A percentile compares a stretch with the other conserved stretches of the same genome.
Evolutionary conservation across 345 rosid species (phyloP).

Genomic region (Carallia pectinifolia): DNA sequence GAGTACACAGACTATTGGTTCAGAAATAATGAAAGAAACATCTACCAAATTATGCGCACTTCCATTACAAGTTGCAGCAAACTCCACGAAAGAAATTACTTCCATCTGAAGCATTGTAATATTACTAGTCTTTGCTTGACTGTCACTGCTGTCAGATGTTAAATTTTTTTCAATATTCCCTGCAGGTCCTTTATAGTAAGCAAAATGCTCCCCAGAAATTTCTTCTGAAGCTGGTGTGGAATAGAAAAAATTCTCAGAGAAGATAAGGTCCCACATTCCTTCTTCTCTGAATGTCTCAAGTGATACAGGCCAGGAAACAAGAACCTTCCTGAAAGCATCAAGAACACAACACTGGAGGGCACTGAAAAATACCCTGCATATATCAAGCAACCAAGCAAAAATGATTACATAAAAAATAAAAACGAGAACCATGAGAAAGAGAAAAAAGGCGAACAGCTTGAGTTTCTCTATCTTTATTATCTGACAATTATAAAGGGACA

Average conservation of each 20-base stretch:
- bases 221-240: conserved; percentile 41
- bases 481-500: not conserved
- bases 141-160: conserved; percentile 19
- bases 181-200: conserved; percentile 16
- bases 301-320: conserved; percentile 47
- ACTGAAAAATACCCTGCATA: conserved; percentile 48
- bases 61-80: conserved; percentile 57
- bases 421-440: conserved; percentile 3
- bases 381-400: not conserved
- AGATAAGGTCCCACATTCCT: conserved; percentile 70
- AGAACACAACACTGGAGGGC: conserved; percentile 55
- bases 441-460: conserved; percentile 3
- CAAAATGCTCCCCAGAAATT: conserved; percentile 29
- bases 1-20: not conserved
- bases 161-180: conserved; percentile 28
- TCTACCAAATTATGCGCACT: conserved; percentile 59
- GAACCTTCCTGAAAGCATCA: conserved; percentile 49
- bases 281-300: conserved; percentile 59
- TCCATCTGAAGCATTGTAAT: conserved; percentile 55
- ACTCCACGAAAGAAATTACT: conserved; percentile 56
- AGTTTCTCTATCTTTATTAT: not conserved
- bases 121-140: conserved; percentile 28
- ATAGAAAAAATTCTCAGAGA: conserved; percentile 70
- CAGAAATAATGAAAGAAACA: conserved; percentile 17
- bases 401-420: conserved; percentile 5